Evolutionary conservation across 1,139 yeast genomes (phyloP), one percentile per base, ranked within the genome.

Genomic region (Kluyveromyces sp.): DNA sequence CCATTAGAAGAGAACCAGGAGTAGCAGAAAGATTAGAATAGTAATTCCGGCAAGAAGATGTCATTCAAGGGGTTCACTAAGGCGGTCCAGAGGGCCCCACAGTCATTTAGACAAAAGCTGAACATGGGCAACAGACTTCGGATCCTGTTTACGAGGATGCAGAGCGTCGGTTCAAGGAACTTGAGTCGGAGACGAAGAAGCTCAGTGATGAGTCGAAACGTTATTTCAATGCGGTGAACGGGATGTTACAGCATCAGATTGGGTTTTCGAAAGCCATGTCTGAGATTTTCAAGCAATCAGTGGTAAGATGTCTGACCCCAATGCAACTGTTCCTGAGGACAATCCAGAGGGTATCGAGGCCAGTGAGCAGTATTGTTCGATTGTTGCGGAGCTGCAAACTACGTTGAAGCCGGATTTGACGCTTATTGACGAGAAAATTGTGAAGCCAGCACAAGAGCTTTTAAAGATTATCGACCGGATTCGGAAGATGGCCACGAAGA

Each of bases 301-400:
- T 49, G 98, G 98, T 34, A 79, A 90, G 51, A 72, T 86, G 66
- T 81, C 94, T 10, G 97, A 92, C 62, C 97, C 97, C 6, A 83
- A 81, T 60, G 78, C 95, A 4, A 65, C 88, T 3, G 77, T 79
- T 37, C 94, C 89, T 0, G 97, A 92, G 64, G 97, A 95, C 56
- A 89, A 90, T 61, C 97, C 97, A 3, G 94, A 90, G 50, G 98
- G 97, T 56, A 88, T 92, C 54, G 79, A 85, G 59, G 98, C 98
- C 1, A 81, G 95, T 58, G 96, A 86, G 61, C 95, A 85, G 64
- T 92, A 90, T 67, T 74, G 95, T 48, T 95, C 79, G 43, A 84
- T 89, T 50, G 96, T 92, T 40, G 77, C 79, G 45, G 96, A 89
- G 53, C 72, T 92, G 57, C 94, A 90, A 68, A 83, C 79, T 48